Evolutionary conservation across 2,329 filamentous ascomycete genomes (phyloP), one percentile per base, ranked within the genome.

Genomic region (Rasamsonia emersonii): DNA sequence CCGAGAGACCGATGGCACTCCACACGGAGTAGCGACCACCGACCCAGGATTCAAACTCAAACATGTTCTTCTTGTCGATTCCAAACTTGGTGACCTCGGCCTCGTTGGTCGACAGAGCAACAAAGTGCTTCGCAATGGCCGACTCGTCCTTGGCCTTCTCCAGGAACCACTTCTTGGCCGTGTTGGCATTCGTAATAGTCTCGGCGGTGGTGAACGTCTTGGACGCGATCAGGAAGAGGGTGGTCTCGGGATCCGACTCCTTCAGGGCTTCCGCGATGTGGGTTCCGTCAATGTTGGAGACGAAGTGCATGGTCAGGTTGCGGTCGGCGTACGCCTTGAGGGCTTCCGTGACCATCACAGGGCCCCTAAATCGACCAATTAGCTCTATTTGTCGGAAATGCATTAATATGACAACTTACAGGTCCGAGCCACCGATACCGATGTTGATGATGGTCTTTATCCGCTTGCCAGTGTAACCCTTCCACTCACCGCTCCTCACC

Each of bases 181-280:
- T 86, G 72, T 93, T 95, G 62, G 91, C 91, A 60, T 98, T 98
- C 51, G 89, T 96, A 39, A 74, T 82, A 29, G 91, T 98, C 75
- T 98, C 91, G 37, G 91, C 91, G 7, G 91, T 98, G 42, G 91
- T 98, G 67, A 98, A 98, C 42, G 91, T 98, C 80, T 98, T 98
- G 64, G 89, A 96, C 36, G 91, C 91, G 49, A 98, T 77, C 49
- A 98, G 75, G 80, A 98, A 96, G 43, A 98, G 82, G n/a, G 91
- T 95, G 28, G 89, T 95, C 70, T 98, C 91, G 29, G 89, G 89
- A 61, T 98, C 79, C 6, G 89, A 93, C 51, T 79, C 67, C 56
- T 77, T 80, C 39, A 96, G 76, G 30, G 91, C 88, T 68, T 98
- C 91, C 28, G 86, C 84, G 59, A 96, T 86, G 70, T 98, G 91